A percentile compares a stretch with the other conserved stretches of the same genome.
Evolutionary conservation across 176 grass and related monocot genomes (phyloP).

Genomic region (Poa annua): DNA sequence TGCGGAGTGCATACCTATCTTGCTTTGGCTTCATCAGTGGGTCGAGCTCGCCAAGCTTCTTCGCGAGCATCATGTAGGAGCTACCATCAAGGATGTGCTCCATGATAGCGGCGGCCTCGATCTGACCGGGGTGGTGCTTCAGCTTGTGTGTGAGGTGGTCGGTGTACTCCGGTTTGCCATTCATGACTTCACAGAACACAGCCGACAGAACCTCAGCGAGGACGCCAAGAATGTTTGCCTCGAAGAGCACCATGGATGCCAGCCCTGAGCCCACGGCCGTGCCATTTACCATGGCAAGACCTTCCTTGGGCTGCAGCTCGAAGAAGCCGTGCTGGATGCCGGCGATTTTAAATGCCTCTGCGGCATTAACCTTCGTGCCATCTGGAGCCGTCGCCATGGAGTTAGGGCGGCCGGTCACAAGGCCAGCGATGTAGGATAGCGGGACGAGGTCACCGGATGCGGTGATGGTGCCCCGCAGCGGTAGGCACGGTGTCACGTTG

Average conservation of each 20-base stretch:
- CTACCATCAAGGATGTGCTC: slow-evolving; percentile 84
- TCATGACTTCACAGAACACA: slow-evolving; percentile 90
- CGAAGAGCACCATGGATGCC: slow-evolving; percentile 74
- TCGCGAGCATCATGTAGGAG: slow-evolving; percentile 71
- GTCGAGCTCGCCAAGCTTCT: slow-evolving; percentile 76
- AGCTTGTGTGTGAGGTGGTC: slow-evolving; percentile 92
- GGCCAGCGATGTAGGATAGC: slow-evolving; percentile 79
- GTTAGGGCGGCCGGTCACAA: slow-evolving; percentile 80
- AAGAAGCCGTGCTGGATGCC: slow-evolving; percentile 64
- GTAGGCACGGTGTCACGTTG: slow-evolving; percentile 80
- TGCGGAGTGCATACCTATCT: slow-evolving; percentile 90
- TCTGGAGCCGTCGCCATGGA: slow-evolving; percentile 36
- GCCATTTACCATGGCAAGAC: slow-evolving; percentile 87
- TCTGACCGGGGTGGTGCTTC: slow-evolving; percentile 93
- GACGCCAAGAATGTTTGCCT: slow-evolving; percentile 66
- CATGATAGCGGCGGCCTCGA: slow-evolving; percentile 92
- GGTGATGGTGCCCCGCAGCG: slow-evolving; percentile 83
- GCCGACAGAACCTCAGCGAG: slow-evolving; percentile 73
- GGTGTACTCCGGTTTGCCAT: slow-evolving; percentile 84
- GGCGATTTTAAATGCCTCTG: slow-evolving; percentile 60
- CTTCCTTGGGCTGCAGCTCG: slow-evolving; percentile 86
- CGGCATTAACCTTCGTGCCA: slow-evolving; percentile 43
- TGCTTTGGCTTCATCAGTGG: slow-evolving; percentile 91
- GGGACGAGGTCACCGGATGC: slow-evolving; percentile 82
- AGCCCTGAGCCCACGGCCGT: slow-evolving; percentile 83